phyloP scores from a whole-genome alignment of 2,329 filamentous ascomycete genomes.

The Pseudogymnoascus sp. region DNA sequence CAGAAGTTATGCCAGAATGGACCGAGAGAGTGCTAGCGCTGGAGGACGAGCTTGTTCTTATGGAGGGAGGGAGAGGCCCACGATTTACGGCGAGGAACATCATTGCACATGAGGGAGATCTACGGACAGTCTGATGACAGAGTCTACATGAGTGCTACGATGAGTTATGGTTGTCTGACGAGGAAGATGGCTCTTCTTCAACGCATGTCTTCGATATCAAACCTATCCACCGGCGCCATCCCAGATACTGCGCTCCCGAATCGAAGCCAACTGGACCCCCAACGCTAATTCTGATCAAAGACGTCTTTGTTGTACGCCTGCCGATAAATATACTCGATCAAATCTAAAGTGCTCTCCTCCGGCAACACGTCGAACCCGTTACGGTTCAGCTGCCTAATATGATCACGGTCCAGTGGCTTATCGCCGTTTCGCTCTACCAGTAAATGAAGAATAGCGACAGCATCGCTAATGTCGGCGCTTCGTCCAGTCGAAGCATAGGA shows the following conservation, averaged over 20 bases:
- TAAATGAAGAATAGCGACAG: background rate
- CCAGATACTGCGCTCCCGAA: background rate
- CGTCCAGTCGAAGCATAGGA: background rate
- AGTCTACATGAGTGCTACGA: background rate
- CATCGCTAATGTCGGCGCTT: background rate
- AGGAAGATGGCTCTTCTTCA: background rate
- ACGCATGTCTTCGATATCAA: background rate
- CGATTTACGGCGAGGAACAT: background rate
- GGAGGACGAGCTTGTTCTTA: background rate
- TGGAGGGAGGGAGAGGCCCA: background rate
- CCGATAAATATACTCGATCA: background rate
- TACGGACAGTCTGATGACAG: background rate
- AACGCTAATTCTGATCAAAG: background rate
- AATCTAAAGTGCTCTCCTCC: background rate
- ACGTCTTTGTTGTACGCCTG: background rate
- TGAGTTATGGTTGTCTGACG: background rate
- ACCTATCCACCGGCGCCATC: background rate
- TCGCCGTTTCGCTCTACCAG: background rate
- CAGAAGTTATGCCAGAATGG: conserved; percentile 7
- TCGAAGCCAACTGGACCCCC: background rate
- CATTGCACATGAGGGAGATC: background rate
- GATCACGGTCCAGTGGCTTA: background rate
- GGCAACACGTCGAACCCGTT: background rate
- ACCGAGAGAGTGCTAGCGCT: background rate
- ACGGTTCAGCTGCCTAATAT: background rate